Percentiles rank a stretch among this genome's conserved stretches.
These are phyloP conservation scores for Dactylellina cionopaga DNA, from an alignment of 2,329 filamentous ascomycete species.

Conservation along the genomic window DNA sequence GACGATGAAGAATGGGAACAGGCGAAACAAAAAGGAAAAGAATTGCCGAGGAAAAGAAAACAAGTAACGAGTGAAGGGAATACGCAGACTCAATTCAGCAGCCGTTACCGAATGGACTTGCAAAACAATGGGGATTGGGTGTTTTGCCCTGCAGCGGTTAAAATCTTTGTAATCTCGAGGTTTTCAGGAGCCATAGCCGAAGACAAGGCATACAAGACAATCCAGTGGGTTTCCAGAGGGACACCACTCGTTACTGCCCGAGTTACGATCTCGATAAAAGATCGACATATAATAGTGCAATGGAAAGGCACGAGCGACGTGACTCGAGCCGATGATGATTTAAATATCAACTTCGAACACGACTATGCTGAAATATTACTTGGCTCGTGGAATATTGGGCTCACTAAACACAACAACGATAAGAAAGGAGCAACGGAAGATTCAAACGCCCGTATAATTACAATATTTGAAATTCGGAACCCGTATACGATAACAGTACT, in stretches of 20 bases:
- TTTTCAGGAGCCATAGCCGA: too few species aligned
- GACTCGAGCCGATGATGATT: too few species aligned
- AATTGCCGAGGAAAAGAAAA: too few species aligned
- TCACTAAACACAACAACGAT: not conserved
- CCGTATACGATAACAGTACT: not conserved
- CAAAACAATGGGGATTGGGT: too few species aligned
- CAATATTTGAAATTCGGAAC: not conserved
- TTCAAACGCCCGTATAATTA: not conserved
- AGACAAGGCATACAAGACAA: not conserved
- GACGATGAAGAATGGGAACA: too few species aligned
- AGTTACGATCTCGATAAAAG: not conserved
- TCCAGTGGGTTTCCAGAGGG: not conserved
- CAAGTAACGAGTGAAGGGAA: too few species aligned
- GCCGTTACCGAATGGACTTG: too few species aligned
- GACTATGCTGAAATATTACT: not conserved
- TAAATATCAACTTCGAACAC: not conserved
- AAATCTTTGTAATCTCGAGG: too few species aligned
- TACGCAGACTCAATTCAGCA: too few species aligned
- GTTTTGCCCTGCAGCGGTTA: too few species aligned
- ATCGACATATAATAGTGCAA: not conserved
- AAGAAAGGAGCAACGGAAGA: not conserved
- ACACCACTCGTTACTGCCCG: not conserved
- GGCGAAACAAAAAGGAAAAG: too few species aligned
- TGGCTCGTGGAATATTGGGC: not conserved
- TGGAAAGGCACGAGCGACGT: not conserved